phyloP scores from a whole-genome alignment of 2,329 filamentous ascomycete species.

The Penicillium digitatum region DNA sequence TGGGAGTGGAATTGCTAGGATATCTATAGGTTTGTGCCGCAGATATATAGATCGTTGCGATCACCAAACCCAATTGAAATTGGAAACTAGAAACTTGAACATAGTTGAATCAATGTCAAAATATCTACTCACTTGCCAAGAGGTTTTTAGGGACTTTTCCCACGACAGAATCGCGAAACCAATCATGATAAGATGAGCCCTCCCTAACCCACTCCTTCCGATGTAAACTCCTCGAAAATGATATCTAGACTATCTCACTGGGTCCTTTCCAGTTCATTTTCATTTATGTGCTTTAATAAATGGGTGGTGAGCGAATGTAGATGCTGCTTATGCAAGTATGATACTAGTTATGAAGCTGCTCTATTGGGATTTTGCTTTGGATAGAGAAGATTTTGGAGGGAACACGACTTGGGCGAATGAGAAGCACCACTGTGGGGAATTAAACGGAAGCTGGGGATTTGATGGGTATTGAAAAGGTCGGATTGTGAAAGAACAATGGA shows the following conservation, averaged over 20 bases:
- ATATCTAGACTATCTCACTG: neutral
- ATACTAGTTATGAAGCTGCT: neutral
- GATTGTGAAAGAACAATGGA: neutral
- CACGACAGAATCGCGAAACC: neutral
- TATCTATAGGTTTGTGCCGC: neutral
- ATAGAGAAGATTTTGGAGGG: neutral
- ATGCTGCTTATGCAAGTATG: neutral
- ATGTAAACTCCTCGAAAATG: neutral
- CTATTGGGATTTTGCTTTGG: neutral
- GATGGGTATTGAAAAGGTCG: neutral
- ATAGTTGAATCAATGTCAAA: neutral
- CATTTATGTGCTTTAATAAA: neutral
- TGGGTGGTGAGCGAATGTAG: neutral
- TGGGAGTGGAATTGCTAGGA: neutral
- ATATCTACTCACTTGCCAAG: neutral
- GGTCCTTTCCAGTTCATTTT: neutral
- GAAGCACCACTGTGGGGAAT: too few relatives aligned
- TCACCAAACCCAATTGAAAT: neutral
- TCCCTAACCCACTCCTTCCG: neutral
- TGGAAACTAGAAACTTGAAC: neutral
- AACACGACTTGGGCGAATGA: too few relatives aligned
- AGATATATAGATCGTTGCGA: neutral
- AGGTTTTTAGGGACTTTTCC: too few relatives aligned
- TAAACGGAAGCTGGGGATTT: neutral
- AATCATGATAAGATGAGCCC: neutral